Evolutionary conservation across 2,329 filamentous ascomycete genomes (phyloP).

Genomic region (Paecilomyces variotii): DNA sequence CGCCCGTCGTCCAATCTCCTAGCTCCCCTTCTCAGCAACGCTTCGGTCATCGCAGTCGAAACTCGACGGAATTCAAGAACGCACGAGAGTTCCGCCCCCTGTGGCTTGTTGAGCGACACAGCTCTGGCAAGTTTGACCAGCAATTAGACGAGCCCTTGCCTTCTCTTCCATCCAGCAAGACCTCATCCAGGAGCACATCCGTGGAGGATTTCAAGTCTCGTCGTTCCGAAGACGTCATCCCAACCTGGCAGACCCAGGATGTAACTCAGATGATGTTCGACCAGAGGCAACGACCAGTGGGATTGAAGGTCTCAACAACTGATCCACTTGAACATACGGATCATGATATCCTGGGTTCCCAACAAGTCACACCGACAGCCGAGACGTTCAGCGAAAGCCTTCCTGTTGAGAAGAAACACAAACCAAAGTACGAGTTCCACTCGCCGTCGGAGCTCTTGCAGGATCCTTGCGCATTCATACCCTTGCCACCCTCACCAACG

Average conservation of each 20-base stretch:
- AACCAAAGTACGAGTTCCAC: constrained; percentile 39
- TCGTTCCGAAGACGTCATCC: constrained; percentile 17
- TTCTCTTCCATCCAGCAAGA: constrained; percentile 44
- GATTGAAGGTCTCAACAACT: constrained; percentile 26
- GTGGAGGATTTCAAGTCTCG: constrained; percentile 31
- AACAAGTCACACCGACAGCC: constrained; percentile 62
- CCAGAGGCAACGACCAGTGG: constrained; percentile 17
- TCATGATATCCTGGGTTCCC: constrained; percentile 50
- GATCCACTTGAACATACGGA: constrained; percentile 21
- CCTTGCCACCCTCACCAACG: constrained; percentile 16
- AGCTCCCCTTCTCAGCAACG: constrained; percentile 29
- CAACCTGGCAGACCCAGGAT: constrained; percentile 21
- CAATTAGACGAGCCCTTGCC: constrained; percentile 37
- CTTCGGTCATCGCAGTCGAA: constrained; percentile 39
- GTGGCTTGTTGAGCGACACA: constrained; percentile 66
- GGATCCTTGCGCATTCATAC: constrained; percentile 21
- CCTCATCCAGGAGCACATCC: constrained; percentile 41
- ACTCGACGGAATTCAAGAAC: constrained; percentile 45
- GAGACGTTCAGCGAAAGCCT: constrained; percentile 35
- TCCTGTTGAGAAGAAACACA: constrained; percentile 26
- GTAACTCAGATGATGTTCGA: constrained; percentile 15
- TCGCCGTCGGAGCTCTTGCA: constrained; percentile 39
- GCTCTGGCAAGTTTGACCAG: constrained; percentile 31
- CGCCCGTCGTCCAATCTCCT: constrained; percentile 28
- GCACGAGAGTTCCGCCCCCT: constrained; percentile 68